A percentile compares a stretch with the other conserved stretches of the same genome.
phyloP scores from a whole-genome alignment of 192 early-diverging fungal species.

The Backusella morwellensis region DNA sequence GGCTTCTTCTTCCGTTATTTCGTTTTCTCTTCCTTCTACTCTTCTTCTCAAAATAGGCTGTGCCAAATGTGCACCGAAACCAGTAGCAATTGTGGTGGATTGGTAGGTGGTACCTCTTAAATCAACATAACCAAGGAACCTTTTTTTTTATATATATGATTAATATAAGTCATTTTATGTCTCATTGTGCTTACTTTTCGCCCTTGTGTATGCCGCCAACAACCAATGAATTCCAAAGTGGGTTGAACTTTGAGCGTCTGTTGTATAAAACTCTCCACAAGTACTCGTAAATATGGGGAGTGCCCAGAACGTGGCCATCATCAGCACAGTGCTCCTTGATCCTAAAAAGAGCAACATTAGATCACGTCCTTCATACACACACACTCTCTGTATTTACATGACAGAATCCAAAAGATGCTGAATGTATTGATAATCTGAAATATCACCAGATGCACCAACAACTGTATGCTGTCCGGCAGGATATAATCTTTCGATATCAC shows the following conservation, averaged over 20 bases:
- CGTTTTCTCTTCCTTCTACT: slow-evolving; percentile 83
- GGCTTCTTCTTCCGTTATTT: slow-evolving; percentile 89
- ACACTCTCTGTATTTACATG: slow-evolving; percentile 46
- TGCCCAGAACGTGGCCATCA: slow-evolving; percentile 84
- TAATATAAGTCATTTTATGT: no score
- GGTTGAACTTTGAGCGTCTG: slow-evolving; percentile 84
- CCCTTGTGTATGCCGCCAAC: slow-evolving; percentile 84
- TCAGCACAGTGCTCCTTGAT: slow-evolving; percentile 86
- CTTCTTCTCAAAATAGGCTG: slow-evolving; percentile 90
- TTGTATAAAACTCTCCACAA: slow-evolving; percentile 89
- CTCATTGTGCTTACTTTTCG: slow-evolving; percentile 50
- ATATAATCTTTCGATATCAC: slow-evolving; percentile 81
- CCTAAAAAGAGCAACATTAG: slow-evolving; percentile 35
- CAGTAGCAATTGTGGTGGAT: slow-evolving; percentile 88
- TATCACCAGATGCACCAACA: slow-evolving; percentile 89
- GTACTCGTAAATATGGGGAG: slow-evolving; percentile 90
- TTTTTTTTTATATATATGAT: background rate
- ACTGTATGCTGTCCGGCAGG: slow-evolving; percentile 83
- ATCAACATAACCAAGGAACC: slow-evolving; percentile 91
- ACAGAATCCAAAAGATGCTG: slow-evolving; percentile 78
- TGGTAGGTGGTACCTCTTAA: slow-evolving; percentile 93
- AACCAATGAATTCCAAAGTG: slow-evolving; percentile 94
- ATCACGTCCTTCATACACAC: slow-evolving; percentile 5
- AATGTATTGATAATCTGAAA: slow-evolving; percentile 93
- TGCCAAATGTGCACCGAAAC: slow-evolving; percentile 88